These are phyloP conservation scores for Aspergillus haitiensis DNA, from an alignment of 495 filamentous ascomycete genomes.

Conservation along the genomic window DNA sequence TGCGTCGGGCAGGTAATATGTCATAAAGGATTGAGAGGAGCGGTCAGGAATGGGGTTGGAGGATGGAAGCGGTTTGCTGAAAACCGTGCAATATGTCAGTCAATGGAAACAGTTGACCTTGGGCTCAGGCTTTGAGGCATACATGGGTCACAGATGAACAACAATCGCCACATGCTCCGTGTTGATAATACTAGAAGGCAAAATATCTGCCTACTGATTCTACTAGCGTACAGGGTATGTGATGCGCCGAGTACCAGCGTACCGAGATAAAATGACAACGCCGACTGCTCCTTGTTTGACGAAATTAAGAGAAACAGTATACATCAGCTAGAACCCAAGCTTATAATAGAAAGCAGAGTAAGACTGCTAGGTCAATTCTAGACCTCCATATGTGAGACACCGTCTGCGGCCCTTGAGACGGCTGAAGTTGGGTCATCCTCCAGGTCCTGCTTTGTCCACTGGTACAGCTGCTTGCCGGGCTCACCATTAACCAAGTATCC, in stretches of 20 bases:
- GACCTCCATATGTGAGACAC: not conserved
- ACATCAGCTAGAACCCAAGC: not conserved
- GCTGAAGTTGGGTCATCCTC: not conserved
- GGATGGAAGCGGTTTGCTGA: not conserved
- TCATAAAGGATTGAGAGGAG: not conserved
- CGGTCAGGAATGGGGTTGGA: not conserved
- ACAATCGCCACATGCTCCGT: not conserved
- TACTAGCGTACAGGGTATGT: not conserved
- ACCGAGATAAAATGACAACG: not conserved
- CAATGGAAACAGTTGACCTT: not conserved
- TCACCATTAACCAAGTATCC: not conserved
- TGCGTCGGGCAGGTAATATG: not conserved
- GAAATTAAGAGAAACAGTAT: not conserved
- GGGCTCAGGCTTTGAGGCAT: not conserved
- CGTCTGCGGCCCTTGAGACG: not conserved
- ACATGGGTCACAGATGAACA: not conserved
- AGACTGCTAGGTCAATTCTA: not conserved
- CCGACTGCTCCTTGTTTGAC: not conserved
- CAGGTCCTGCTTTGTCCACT: not conserved
- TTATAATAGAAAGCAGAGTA: not conserved
- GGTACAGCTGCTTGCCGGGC: not conserved
- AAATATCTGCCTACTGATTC: not conserved
- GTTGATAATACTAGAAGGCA: not conserved
- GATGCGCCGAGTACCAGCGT: not conserved
- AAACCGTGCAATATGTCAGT: not conserved